Base-by-base conservation (phyloP, 2,329 filamentous ascomycete species). In the Sordariomycetes sp. region DNA sequence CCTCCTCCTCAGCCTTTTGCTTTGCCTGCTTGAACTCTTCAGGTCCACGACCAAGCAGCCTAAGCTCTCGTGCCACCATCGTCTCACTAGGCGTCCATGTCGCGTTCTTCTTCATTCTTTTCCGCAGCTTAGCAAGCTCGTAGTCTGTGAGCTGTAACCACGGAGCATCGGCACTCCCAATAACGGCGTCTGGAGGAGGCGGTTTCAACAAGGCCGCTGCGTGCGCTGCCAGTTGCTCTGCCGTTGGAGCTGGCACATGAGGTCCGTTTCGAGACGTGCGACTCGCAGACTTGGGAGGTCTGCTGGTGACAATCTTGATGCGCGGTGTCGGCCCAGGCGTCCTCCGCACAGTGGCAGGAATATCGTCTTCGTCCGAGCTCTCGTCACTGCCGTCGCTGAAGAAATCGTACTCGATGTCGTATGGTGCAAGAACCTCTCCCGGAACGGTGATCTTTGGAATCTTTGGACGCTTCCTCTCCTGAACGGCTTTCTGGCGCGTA, bases 91-190 rank as follows among this genome's bases (percentile, higher is more conserved):
- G 85, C 3, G 75, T 79, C 85, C 85, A 92, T 5, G 84, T 79
- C 0, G 84, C 82, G 49, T 92, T 92, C 67, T 92, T 92, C 70
- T 92, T 92, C 85, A 92, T 92, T 14, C 82, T 72, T 59, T 92
- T 92, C 39, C 85, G 68, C 7, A 92, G 66, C 42, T 77, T 72
- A 1, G 76, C 77, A 30, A 82, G 63, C 50, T 82, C 78, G 41
- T 73, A 80, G 12, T 68, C 62, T 6, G 76, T 81, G 24, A 82
- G 63, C 45, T 75, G 75, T 17, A 81, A 61, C 78, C 78, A 82
- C 0, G 78, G 78, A 9, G 73, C 70, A 46, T 80, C 70, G 3
- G 63, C 47, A 36, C 73, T 76, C 19, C 76, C 76, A 11, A 70
- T 57, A 2, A 72, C 62, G 2, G 72, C 73, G 40, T 78, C 68